phyloP scores from a whole-genome alignment of 2,329 filamentous ascomycete genomes.

The Exophiala aquamarina region DNA sequence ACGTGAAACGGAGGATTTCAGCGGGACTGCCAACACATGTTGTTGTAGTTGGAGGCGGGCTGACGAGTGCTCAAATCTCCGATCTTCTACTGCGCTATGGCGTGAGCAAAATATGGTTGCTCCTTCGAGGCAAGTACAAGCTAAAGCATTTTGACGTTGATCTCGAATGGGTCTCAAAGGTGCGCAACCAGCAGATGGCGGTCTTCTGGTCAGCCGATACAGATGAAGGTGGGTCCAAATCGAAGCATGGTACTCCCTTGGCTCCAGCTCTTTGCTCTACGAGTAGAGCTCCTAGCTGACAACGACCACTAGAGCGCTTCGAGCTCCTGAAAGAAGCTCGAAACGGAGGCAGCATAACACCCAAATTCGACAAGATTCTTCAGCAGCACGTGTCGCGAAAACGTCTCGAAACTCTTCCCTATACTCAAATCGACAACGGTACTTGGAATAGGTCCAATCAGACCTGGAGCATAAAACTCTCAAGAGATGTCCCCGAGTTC shows the following conservation, averaged over 20 bases:
- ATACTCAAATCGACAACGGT: slow-evolving; percentile 60
- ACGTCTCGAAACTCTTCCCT: slow-evolving; percentile 56
- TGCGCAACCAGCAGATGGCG: slow-evolving; percentile 73
- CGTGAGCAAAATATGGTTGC: slow-evolving; percentile 66
- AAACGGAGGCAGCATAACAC: slow-evolving; percentile 75
- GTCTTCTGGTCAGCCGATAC: slow-evolving; percentile 75
- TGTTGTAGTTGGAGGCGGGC: slow-evolving; percentile 70
- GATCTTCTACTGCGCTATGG: slow-evolving; percentile 66
- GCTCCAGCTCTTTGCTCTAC: too few relatives aligned
- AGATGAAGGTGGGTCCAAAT: slow-evolving; percentile 52
- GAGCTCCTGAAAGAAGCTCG: slow-evolving; percentile 66
- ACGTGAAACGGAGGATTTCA: slow-evolving; percentile 55
- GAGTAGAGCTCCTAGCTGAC: slow-evolving; percentile 32
- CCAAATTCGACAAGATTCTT: slow-evolving; percentile 65
- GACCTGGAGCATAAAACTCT: slow-evolving; percentile 48
- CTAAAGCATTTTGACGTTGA: slow-evolving; percentile 78
- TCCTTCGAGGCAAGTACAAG: slow-evolving; percentile 61
- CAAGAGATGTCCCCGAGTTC: slow-evolving; percentile 57
- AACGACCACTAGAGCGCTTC: slow-evolving; percentile 54
- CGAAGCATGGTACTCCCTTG: too few relatives aligned
- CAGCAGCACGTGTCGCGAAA: slow-evolving; percentile 57
- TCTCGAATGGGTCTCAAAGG: slow-evolving; percentile 79
- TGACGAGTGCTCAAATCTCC: slow-evolving; percentile 73
- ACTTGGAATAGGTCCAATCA: slow-evolving; percentile 32
- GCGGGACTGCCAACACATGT: slow-evolving; percentile 49